These are phyloP conservation scores for Leonotis leonurus DNA, from an alignment of 257 asterid species.

Conservation along the genomic window DNA sequence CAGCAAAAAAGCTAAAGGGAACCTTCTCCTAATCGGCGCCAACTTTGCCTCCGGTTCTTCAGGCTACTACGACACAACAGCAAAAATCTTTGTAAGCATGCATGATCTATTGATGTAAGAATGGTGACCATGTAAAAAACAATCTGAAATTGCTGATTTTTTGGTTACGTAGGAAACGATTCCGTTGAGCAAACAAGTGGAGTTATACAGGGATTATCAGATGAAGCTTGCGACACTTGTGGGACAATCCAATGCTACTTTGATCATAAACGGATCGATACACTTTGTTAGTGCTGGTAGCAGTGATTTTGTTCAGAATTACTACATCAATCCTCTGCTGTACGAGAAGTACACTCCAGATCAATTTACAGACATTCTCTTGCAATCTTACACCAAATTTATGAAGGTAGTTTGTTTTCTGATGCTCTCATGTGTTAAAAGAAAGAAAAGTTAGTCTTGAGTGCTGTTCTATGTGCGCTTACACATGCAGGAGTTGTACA, in stretches of 20 bases:
- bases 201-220: slow-evolving; percentile 63
- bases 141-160: background rate
- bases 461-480: background rate
- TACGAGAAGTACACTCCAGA: slow-evolving; percentile 59
- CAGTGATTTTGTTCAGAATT: slow-evolving; percentile 86
- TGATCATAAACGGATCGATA: slow-evolving; percentile 60
- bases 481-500: slow-evolving; percentile 28
- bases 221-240: slow-evolving; percentile 44
- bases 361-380: slow-evolving; percentile 64
- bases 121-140: too few relatives aligned
- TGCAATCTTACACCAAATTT: slow-evolving; percentile 46
- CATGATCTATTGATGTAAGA: background rate
- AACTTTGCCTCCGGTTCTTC: slow-evolving; percentile 87
- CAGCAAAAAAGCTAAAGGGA: slow-evolving; percentile 47
- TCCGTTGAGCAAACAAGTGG: slow-evolving; percentile 68
- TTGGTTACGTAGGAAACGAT: slow-evolving; percentile 41
- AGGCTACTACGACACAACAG: slow-evolving; percentile 63
- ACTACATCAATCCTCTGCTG: slow-evolving; percentile 63
- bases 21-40: slow-evolving; percentile 57
- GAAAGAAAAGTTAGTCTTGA: background rate
- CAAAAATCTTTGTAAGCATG: slow-evolving; percentile 52
- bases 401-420: slow-evolving; percentile 38
- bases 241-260: slow-evolving; percentile 68
- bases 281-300: slow-evolving; percentile 71
- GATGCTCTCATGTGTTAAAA: background rate